Evolutionary conservation across 352 stramenopile species (phyloP).

Genomic region (Pythium utonaiense): DNA sequence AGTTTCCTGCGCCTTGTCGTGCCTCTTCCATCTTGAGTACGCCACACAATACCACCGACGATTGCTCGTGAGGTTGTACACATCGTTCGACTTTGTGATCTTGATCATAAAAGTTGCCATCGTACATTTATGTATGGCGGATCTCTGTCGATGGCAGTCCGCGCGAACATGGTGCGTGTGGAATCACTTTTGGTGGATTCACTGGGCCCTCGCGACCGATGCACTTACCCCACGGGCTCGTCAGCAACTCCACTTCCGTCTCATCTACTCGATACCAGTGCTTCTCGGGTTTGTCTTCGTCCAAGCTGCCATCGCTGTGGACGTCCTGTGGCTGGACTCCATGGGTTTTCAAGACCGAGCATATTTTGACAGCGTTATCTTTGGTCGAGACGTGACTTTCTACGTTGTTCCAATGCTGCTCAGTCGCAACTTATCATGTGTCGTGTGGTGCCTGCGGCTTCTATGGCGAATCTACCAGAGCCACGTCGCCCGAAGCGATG

Average conservation of each 20-base stretch:
- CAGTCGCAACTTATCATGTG: not conserved
- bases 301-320: not conserved
- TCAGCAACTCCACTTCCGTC: not conserved
- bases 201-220: not conserved
- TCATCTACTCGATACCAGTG: not conserved
- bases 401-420: not conserved
- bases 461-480: not conserved
- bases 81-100: constrained; percentile 32
- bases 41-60: not conserved
- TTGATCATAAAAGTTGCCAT: constrained; percentile 19
- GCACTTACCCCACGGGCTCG: not conserved
- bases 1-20: not conserved
- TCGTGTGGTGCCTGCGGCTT: not conserved
- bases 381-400: not conserved
- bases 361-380: not conserved
- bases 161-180: not conserved
- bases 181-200: not conserved
- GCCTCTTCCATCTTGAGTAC: not conserved
- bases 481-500: not conserved
- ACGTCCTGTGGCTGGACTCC: not conserved
- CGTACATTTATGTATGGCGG: constrained; percentile 11
- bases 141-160: constrained; percentile 11
- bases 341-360: not conserved
- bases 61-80: constrained; percentile 6
- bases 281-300: not conserved